Evolutionary conservation across 2,329 filamentous ascomycete genomes (phyloP).

Genomic region (Cercospora sp.): DNA sequence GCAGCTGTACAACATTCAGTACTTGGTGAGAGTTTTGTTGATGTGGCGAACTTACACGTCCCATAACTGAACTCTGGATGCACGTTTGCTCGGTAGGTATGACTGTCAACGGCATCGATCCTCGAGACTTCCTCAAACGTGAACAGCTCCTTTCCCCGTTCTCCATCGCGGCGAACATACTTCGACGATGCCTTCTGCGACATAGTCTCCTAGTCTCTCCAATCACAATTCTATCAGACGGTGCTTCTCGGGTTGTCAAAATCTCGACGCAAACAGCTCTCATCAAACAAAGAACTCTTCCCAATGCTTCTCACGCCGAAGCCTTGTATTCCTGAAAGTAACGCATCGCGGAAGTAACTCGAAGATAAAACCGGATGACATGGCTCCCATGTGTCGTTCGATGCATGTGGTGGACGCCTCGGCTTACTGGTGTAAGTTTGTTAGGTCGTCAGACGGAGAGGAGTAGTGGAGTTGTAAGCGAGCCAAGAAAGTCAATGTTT

Average conservation of each 20-base stretch:
- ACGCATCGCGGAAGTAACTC: neutral
- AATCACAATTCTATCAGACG: neutral
- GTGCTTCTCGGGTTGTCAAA: neutral
- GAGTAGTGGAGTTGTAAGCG: neutral
- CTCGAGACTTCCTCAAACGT: slow-evolving; percentile 22
- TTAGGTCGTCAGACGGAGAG: neutral
- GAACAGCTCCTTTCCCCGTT: slow-evolving; percentile 14
- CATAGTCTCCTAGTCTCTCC: neutral
- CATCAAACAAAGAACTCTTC: neutral
- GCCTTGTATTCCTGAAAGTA: neutral
- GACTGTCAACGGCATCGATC: slow-evolving; percentile 12
- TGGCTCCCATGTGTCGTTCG: neutral
- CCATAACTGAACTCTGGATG: slow-evolving; percentile 24
- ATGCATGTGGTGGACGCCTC: neutral
- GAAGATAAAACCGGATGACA: neutral
- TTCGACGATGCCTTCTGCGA: neutral
- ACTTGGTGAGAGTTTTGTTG: neutral
- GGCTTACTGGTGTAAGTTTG: neutral
- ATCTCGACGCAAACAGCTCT: neutral
- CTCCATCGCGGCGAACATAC: slow-evolving; percentile 3
- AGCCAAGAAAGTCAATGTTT: slow-evolving; percentile 1
- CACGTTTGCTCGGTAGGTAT: slow-evolving; percentile 22
- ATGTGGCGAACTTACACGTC: slow-evolving; percentile 12
- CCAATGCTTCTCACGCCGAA: neutral
- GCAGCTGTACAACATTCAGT: slow-evolving; percentile 12